Evolutionary conservation across 2,329 filamentous ascomycete species (phyloP), one percentile per base, ranked within the genome.

Genomic region (Fusarium armeniacum): DNA sequence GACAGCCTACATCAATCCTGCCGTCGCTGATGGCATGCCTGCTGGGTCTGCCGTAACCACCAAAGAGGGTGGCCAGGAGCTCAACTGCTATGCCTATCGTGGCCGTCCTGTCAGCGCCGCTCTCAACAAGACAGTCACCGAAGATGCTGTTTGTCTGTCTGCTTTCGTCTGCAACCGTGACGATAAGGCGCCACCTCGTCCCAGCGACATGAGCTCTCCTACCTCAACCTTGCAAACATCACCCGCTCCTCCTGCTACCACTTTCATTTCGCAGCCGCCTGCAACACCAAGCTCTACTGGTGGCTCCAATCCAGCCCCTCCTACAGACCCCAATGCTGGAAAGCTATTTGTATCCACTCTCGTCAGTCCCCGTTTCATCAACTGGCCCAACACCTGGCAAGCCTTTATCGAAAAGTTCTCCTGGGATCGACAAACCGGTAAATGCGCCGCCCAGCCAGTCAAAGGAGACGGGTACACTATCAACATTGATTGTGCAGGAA

Each of bases 1-100:
- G 81, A 80, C 81, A 9, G 79, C 75, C 15, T 82, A 81, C 72
- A 81, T 82, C 56, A 79, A 81, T 53, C 79, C 81, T 36, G 77
- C 77, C 24, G 81, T 80, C 4, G 78, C 79, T 3, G 80, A 82
- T 51, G 79, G 79, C 4, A 79, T 80, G 69, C 78, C 77, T 45
- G 81, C 81, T 26, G 80, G 81, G 35, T 80, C 72, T 53, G 80
- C 80, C 26, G 75, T 82, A n/a, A 79, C 78, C 28, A 80, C 78
- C 69, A 81, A 78, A 45, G 79, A 81, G 24, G 77, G 78, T 40
- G 80, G 79, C 5, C 76, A 81, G 58, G 76, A 78, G 41, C 76
- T 82, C 57, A 80, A 76, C 62, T 82, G 81, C 72, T 82, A 79
- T 77, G 80, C 81, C 22, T 82, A 82, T 55, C 81, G 79, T 57